Evolutionary conservation across 2,329 filamentous ascomycete species (phyloP).

Genomic region (Neoarthrinium moseri): DNA sequence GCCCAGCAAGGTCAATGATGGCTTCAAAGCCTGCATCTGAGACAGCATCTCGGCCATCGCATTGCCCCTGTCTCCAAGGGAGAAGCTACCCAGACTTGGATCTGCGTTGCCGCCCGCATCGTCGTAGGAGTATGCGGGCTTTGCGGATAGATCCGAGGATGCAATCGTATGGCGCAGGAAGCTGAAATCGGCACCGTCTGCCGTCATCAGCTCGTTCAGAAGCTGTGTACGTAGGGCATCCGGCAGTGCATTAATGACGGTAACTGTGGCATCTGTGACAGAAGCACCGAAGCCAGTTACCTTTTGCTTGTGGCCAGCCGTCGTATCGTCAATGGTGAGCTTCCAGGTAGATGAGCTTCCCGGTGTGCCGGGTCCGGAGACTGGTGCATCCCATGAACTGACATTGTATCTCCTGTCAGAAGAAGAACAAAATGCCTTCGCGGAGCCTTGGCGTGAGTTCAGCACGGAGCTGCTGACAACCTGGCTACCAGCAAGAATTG

Average conservation of each 20-base stretch:
- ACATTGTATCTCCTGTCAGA: slow-evolving; percentile 36
- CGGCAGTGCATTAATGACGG: slow-evolving; percentile 34
- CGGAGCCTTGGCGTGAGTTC: slow-evolving; percentile 14
- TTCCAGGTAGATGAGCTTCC: slow-evolving; percentile 33
- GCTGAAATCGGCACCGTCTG: slow-evolving; percentile 35
- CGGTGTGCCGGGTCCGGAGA: slow-evolving; percentile 29
- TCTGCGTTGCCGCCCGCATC: slow-evolving; percentile 31
- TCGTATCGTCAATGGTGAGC: slow-evolving; percentile 36
- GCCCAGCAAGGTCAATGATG: slow-evolving; percentile 34
- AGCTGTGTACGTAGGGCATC: slow-evolving; percentile 27
- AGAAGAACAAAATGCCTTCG: slow-evolving; percentile 33
- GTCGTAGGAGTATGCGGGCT: slow-evolving; percentile 39
- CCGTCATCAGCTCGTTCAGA: slow-evolving; percentile 33
- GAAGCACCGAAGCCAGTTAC: slow-evolving; percentile 40
- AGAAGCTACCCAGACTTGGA: slow-evolving; percentile 27
- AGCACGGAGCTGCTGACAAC: slow-evolving; percentile 8
- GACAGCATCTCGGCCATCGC: slow-evolving; percentile 36
- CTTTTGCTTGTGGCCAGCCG: slow-evolving; percentile 35
- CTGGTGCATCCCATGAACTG: slow-evolving; percentile 29
- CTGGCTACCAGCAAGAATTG: slow-evolving; percentile 3
- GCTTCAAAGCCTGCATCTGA: slow-evolving; percentile 32
- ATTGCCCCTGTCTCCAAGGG: slow-evolving; percentile 35
- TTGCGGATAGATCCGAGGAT: slow-evolving; percentile 36
- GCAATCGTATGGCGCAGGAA: slow-evolving; percentile 40
- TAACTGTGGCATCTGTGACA: slow-evolving; percentile 40